A percentile compares a stretch with the other conserved stretches of the same genome.
Conservation (phyloP, 495 filamentous ascomycete species). For the Halenospora varia region DNA sequence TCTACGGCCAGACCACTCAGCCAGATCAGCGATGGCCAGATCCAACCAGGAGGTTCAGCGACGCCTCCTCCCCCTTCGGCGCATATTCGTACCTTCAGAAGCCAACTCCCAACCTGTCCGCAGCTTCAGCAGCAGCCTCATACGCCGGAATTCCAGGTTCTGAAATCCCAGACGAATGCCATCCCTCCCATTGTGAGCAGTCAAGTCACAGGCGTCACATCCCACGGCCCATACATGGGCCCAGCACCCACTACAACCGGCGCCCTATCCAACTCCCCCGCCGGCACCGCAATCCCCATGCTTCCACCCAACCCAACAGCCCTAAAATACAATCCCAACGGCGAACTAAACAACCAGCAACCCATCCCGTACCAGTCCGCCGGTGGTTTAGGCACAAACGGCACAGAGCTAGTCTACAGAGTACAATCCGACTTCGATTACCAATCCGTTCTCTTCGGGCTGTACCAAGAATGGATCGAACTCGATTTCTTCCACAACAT, state of each 20-base stretch:
- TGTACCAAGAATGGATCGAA: conserved; percentile 87
- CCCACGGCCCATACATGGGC: conserved; percentile 54
- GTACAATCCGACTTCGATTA: conserved; percentile 72
- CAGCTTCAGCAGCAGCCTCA: conserved; percentile 11
- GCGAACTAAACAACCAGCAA: conserved; percentile 57
- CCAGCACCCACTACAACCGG: conserved; percentile 57
- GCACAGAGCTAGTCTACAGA: conserved; percentile 66
- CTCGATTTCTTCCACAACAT: conserved; percentile 84
- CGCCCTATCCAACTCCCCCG: conserved; percentile 44
- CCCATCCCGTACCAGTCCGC: conserved; percentile 71
- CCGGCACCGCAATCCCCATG: conserved; percentile 44
- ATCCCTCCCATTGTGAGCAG: conserved; percentile 24
- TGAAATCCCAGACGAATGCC: conserved; percentile 18
- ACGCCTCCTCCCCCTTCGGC: neutral
- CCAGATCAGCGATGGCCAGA: conserved; percentile 7
- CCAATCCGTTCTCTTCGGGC: conserved; percentile 59
- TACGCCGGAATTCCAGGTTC: conserved; percentile 13
- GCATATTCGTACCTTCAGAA: conserved; percentile 12
- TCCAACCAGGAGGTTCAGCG: conserved; percentile 5
- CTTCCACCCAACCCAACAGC: conserved; percentile 45
- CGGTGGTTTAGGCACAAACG: conserved; percentile 80
- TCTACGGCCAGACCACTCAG: neutral
- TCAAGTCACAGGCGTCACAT: conserved; percentile 23
- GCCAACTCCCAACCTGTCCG: conserved; percentile 11
- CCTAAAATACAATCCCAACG: conserved; percentile 64